Conservation (phyloP, 73 alveolate species). For the Blepharisma stoltei region DNA sequence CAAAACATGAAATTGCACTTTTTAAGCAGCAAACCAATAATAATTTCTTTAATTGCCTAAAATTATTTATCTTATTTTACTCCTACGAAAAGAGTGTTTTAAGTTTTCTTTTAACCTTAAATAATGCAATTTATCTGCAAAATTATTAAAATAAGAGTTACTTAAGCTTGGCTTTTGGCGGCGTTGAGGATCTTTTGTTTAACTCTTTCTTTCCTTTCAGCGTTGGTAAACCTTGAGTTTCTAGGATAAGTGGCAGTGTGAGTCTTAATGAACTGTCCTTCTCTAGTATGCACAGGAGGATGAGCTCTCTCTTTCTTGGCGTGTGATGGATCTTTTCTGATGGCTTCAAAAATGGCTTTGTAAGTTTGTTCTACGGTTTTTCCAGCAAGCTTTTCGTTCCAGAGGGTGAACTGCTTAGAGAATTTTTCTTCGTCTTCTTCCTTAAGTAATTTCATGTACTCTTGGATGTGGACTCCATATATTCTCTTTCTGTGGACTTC, state of each 20-base stretch:
- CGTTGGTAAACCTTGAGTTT: constrained; percentile 70
- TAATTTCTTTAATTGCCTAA: no score
- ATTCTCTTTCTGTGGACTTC: constrained; percentile 97
- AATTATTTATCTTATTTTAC: no score
- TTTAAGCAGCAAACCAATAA: no score
- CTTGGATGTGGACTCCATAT: constrained; percentile 96
- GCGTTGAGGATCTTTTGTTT: constrained; percentile 81
- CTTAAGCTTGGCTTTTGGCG: no score
- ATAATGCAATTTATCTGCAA: no score
- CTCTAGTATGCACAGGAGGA: constrained; percentile 70
- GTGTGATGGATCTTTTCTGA: constrained; percentile 91
- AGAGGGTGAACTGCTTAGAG: constrained; percentile 83
- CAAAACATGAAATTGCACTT: no score
- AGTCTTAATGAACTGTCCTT: constrained; percentile 68
- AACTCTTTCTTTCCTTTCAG: constrained; percentile 90
- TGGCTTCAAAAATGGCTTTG: constrained; percentile 94
- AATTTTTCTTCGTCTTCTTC: constrained; percentile 73
- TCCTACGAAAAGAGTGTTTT: no score
- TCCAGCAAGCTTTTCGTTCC: constrained; percentile 78
- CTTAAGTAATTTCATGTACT: constrained; percentile 88
- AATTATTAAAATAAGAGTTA: no score
- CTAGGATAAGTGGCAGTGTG: constrained; percentile 81
- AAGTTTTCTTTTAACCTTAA: no score
- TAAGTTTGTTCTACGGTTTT: constrained; percentile 86
- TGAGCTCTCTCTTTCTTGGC: constrained; percentile 56